These are phyloP conservation scores for Nigrospora sphaerica DNA, from an alignment of 2,329 filamentous ascomycete species.

Conservation along the genomic window DNA sequence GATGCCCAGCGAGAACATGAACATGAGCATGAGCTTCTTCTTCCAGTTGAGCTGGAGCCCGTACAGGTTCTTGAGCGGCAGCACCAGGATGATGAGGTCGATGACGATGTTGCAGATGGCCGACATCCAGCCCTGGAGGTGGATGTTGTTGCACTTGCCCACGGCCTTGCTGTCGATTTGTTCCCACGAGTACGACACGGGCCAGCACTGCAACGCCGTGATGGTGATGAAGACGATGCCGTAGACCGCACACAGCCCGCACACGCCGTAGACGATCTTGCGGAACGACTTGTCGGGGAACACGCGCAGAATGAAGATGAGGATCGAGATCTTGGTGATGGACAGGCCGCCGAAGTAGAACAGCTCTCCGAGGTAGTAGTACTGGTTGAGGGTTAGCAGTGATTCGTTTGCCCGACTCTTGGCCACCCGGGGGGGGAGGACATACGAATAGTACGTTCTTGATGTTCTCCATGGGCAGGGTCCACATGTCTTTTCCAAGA, in stretches of 20 bases:
- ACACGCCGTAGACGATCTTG: slow-evolving; percentile 14
- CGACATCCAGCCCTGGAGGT: slow-evolving; percentile 20
- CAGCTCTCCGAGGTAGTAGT: slow-evolving; percentile 25
- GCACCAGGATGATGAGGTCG: slow-evolving; percentile 14
- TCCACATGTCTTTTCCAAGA: slow-evolving; percentile 12
- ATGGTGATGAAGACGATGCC: slow-evolving; percentile 12
- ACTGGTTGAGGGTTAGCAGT: not conserved
- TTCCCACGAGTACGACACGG: slow-evolving; percentile 23
- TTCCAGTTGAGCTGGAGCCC: slow-evolving; percentile 20
- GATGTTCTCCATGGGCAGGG: slow-evolving; percentile 8
- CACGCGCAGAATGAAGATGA: slow-evolving; percentile 24
- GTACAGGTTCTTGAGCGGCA: slow-evolving; percentile 23
- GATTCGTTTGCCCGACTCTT: too few relatives aligned
- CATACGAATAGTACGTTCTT: slow-evolving; percentile 8
- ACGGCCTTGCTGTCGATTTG: slow-evolving; percentile 9
- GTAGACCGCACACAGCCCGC: slow-evolving; percentile 18
- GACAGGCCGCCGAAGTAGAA: slow-evolving; percentile 24
- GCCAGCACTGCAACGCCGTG: slow-evolving; percentile 22
- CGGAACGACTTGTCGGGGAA: slow-evolving; percentile 21
- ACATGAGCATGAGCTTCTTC: slow-evolving; percentile 24
- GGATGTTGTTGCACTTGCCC: slow-evolving; percentile 23
- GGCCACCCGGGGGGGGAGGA: not conserved
- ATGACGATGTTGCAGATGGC: slow-evolving; percentile 24
- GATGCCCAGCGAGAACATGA: slow-evolving; percentile 28
- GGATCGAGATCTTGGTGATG: slow-evolving; percentile 24